Percentiles rank a stretch among this genome's conserved stretches.
Conservation (phyloP, 1,139 yeast species). For the Candida glucosophila region DNA sequence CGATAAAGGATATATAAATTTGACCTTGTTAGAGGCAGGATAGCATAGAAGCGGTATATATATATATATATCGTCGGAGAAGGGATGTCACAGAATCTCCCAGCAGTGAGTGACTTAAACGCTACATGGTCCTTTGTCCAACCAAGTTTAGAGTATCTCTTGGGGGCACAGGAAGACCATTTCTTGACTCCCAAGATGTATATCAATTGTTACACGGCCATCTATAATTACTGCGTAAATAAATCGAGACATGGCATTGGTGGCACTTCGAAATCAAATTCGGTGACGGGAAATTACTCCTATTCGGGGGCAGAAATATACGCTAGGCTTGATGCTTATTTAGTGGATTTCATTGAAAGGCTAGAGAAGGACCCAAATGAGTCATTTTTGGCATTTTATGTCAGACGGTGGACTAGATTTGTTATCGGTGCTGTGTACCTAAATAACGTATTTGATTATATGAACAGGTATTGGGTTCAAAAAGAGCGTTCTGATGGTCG, state of each 20-base stretch:
- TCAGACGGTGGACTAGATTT: constrained; percentile 79
- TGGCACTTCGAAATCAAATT: constrained; percentile 13
- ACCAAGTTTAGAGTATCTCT: constrained; percentile 61
- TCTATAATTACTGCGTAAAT: constrained; percentile 89
- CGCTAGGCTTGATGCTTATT: constrained; percentile 57
- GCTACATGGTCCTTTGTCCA: constrained; percentile 74
- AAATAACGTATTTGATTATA: constrained; percentile 89
- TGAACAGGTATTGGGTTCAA: constrained; percentile 96
- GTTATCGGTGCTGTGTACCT: constrained; percentile 87
- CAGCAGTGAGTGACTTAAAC: constrained; percentile 42
- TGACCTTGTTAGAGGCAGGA: too few species aligned
- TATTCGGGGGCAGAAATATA: constrained; percentile 88
- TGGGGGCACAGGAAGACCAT: constrained; percentile 58
- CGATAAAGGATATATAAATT: too few species aligned
- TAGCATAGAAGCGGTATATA: too few species aligned
- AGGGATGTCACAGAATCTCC: constrained; percentile 10
- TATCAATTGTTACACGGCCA: constrained; percentile 71
- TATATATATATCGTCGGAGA: constrained; percentile 1
- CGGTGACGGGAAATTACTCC: too few species aligned
- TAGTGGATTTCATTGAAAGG: constrained; percentile 50
- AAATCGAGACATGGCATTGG: constrained; percentile 41
- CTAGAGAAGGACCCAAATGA: constrained; percentile 49
- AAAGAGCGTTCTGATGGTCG: constrained; percentile 96
- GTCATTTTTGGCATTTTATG: constrained; percentile 75
- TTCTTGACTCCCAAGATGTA: constrained; percentile 67